These are phyloP conservation scores for Zygoascus ofunaensis DNA, from an alignment of 805 yeast species.

Conservation along the genomic window DNA sequence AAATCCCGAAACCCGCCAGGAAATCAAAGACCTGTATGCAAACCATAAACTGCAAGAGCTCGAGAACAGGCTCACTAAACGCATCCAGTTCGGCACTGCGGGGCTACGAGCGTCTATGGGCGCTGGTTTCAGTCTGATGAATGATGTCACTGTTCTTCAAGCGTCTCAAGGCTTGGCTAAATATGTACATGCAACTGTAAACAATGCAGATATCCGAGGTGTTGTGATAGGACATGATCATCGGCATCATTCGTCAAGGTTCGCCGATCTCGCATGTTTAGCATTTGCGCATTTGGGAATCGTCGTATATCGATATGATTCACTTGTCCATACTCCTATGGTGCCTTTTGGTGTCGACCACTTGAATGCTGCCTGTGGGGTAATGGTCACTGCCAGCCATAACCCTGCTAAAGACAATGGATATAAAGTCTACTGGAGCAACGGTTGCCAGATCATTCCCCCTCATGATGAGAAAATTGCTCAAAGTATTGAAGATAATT, in stretches of 20 bases:
- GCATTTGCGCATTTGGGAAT: constrained; percentile 64
- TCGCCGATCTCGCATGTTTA: constrained; percentile 71
- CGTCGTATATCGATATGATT: constrained; percentile 43
- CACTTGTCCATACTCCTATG: constrained; percentile 68
- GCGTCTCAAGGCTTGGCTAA: constrained; percentile 48
- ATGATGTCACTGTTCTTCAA: constrained; percentile 78
- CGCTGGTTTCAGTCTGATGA: constrained; percentile 85
- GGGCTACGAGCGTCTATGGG: constrained; percentile 84
- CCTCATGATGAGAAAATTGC: constrained; percentile 81
- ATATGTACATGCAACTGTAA: constrained; percentile 26
- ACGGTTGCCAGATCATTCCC: constrained; percentile 93
- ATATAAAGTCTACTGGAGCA: constrained; percentile 84
- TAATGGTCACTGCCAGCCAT: constrained; percentile 83
- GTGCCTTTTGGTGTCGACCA: constrained; percentile 80
- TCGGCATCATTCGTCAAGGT: constrained; percentile 66
- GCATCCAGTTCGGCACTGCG: constrained; percentile 88
- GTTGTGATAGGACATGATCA: constrained; percentile 91
- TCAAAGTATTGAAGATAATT: constrained; percentile 45
- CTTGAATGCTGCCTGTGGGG: constrained; percentile 62
- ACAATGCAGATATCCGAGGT: constrained; percentile 28
- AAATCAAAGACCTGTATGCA: constrained; percentile 41
- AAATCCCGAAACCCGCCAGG: constrained; percentile 38
- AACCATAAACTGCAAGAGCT: constrained; percentile 36
- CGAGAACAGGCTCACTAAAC: constrained; percentile 39
- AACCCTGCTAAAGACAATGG: constrained; percentile 62